These are phyloP conservation scores for Exserohilum turcica DNA, from an alignment of 2,329 filamentous ascomycete species.

Conservation along the genomic window DNA sequence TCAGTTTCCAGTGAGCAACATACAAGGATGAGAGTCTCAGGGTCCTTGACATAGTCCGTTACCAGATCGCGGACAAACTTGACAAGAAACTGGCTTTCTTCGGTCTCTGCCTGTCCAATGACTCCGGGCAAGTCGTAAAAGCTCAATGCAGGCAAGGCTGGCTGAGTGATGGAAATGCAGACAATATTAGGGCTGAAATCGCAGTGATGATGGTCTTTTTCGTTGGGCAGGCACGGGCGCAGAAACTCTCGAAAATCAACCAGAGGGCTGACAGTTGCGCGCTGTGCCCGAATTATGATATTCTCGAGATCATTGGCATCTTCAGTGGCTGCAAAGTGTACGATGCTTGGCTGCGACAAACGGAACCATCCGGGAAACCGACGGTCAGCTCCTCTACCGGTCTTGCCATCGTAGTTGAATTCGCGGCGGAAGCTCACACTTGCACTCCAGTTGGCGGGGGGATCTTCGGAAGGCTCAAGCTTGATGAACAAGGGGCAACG, in stretches of 20 bases:
- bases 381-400: slow-evolving; percentile 52
- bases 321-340: slow-evolving; percentile 67
- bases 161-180: slow-evolving; percentile 74
- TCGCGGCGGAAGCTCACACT: slow-evolving; percentile 67
- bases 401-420: slow-evolving; percentile 59
- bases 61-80: slow-evolving; percentile 74
- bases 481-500: slow-evolving; percentile 81
- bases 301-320: slow-evolving; percentile 68
- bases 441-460: slow-evolving; percentile 64
- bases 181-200: slow-evolving; percentile 85
- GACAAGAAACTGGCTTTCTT: slow-evolving; percentile 58
- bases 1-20: slow-evolving; percentile 80
- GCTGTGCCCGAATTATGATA: slow-evolving; percentile 73
- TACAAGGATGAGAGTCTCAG: slow-evolving; percentile 76
- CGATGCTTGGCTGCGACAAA: slow-evolving; percentile 48
- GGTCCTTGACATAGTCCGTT: slow-evolving; percentile 69
- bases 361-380: slow-evolving; percentile 67
- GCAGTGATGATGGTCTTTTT: slow-evolving; percentile 50
- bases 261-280: slow-evolving; percentile 74
- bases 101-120: slow-evolving; percentile 69
- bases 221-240: slow-evolving; percentile 12
- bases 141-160: slow-evolving; percentile 71
- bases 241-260: slow-evolving; percentile 53
- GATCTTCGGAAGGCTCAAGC: slow-evolving; percentile 60
- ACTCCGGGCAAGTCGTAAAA: slow-evolving; percentile 88